Base-by-base conservation (phyloP, 768 basidiomycete species). In the Russula sp. region DNA sequence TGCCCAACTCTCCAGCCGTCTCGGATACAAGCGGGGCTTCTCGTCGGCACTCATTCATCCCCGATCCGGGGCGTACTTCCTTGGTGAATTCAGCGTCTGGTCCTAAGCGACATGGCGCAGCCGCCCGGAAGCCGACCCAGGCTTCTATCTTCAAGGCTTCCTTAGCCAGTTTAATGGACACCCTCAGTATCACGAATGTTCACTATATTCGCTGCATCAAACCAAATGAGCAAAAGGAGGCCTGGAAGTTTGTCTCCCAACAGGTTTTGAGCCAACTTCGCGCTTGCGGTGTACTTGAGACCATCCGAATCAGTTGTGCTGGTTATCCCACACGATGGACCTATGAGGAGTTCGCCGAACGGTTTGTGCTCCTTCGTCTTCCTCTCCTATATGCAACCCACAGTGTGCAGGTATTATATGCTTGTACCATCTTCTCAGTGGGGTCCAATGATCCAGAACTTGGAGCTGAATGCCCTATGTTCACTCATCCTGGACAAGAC, bases 201-300 rank as follows among this genome's bases (percentile, higher is more conserved):
- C 97, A 99, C 72, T 99, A 99, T 72, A 99, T 99, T 71, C 86
- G 97, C 52, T 99, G 97, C 74, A 98, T 99, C 79, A 99, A 99
- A 74, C 97, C 97, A 2, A 99, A 99, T 73, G 97, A 99, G 71
- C 82, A 83, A 66, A 99, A 99, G 78, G 85, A 82, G 57, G 94
- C 97, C 42, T 99, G 97, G 97, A 93, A 94, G 72, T 95, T 98
- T 71, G 85, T 89, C 34, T 92, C 95, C 37, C 92, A 95, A 69
- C 94, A 98, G 73, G 97, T 99, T 16, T 76, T 99, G 49, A 86
- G 92, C 20, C 97, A 99, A 73, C 77, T 99, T 34, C 84, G 97
- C 52, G 97, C 97, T 61, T 99, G 97, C 75, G 97, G 97, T 86
- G 97, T 99, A 59, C 80, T 99, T 47, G 97, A 99, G 75, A 99